These are phyloP conservation scores for Colletotrichum chrysophilum DNA, from an alignment of 2,329 filamentous ascomycete species.

Conservation along the genomic window DNA sequence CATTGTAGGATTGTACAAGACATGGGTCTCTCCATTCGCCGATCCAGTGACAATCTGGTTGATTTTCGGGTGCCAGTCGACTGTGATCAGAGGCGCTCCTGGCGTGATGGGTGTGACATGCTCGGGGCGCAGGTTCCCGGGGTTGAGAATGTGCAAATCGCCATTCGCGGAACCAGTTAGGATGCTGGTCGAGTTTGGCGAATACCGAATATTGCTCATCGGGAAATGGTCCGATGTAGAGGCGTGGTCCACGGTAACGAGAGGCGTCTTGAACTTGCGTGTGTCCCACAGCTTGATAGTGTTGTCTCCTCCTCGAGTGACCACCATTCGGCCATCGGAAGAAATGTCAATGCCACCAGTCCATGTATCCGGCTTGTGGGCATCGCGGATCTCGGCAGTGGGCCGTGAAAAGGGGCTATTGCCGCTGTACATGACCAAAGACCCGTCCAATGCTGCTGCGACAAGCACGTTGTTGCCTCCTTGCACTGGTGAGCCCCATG, in stretches of 20 bases:
- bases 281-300: slow-evolving; percentile 97
- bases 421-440: slow-evolving; percentile 89
- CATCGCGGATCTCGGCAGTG: slow-evolving; percentile 80
- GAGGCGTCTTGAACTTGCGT: slow-evolving; percentile 89
- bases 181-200: slow-evolving; percentile 81
- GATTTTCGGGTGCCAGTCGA: slow-evolving; percentile 91
- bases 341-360: slow-evolving; percentile 93
- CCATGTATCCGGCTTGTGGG: slow-evolving; percentile 85
- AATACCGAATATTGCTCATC: slow-evolving; percentile 88
- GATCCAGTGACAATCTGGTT: slow-evolving; percentile 97
- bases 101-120: slow-evolving; percentile 89
- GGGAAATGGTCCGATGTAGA: slow-evolving; percentile 86
- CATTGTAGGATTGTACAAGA: slow-evolving; percentile 87
- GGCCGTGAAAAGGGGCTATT: slow-evolving; percentile 87
- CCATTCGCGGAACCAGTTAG: slow-evolving; percentile 88
- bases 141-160: slow-evolving; percentile 90
- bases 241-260: slow-evolving; percentile 78
- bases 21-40: slow-evolving; percentile 85
- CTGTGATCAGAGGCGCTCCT: slow-evolving; percentile 79
- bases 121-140: slow-evolving; percentile 85
- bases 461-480: slow-evolving; percentile 83
- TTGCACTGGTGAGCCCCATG: slow-evolving; percentile 79
- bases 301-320: slow-evolving; percentile 90
- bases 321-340: slow-evolving; percentile 85
- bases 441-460: slow-evolving; percentile 85